These are phyloP conservation scores for Parathielavia appendiculata DNA, from an alignment of 495 filamentous ascomycete species.

Conservation along the genomic window DNA sequence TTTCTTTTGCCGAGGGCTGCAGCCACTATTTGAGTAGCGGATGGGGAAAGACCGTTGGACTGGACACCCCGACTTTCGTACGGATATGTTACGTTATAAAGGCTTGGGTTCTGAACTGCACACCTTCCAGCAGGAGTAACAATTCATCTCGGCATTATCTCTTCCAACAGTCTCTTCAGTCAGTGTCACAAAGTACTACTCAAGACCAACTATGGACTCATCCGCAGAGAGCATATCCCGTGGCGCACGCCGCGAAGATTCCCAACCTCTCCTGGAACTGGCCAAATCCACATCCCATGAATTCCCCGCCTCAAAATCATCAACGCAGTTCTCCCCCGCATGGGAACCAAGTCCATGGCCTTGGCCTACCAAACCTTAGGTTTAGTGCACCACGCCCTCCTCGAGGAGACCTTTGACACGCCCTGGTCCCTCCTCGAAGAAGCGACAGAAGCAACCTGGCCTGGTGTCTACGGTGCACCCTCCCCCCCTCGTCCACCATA, in stretches of 20 bases:
- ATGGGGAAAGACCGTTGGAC: too few relatives aligned
- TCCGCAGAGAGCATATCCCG: not conserved
- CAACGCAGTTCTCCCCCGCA: constrained; percentile 17
- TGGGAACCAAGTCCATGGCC: constrained; percentile 24
- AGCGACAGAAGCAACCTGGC: constrained; percentile 29
- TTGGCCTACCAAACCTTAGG: constrained; percentile 22
- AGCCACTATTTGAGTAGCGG: too few relatives aligned
- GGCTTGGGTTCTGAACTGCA: too few relatives aligned
- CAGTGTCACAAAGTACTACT: too few relatives aligned
- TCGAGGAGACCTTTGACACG: constrained; percentile 4
- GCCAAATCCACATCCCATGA: not conserved
- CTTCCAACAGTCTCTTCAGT: too few relatives aligned
- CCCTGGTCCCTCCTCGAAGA: constrained; percentile 20
- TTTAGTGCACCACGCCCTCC: constrained; percentile 22
- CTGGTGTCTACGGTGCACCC: constrained; percentile 8
- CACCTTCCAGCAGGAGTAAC: too few relatives aligned
- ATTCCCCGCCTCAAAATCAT: constrained; percentile 7
- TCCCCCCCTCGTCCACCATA: constrained; percentile 9
- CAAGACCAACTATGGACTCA: too few relatives aligned
- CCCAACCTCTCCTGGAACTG: not conserved
- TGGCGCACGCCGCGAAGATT: not conserved
- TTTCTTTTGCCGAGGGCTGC: too few relatives aligned
- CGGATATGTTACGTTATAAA: too few relatives aligned
- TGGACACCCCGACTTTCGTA: too few relatives aligned
- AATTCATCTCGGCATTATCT: too few relatives aligned